Conservation (phyloP, 352 stramenopile species). For the Pythium phragmiticola region DNA sequence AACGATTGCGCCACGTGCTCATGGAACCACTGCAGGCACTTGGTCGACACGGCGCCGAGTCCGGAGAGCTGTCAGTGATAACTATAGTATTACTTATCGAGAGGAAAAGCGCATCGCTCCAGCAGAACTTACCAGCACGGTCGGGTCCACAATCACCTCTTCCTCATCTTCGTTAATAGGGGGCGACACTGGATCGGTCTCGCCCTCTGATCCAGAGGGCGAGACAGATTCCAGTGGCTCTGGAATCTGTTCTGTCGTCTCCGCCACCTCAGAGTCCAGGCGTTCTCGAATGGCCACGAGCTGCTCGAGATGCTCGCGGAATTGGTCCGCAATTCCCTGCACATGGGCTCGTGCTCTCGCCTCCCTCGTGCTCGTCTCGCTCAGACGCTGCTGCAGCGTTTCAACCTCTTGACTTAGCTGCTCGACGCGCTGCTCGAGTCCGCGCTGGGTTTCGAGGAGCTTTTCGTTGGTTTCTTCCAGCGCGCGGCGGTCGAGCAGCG, state of each 20-base stretch:
- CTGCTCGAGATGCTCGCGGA: slow-evolving; percentile 54
- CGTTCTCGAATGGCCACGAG: slow-evolving; percentile 57
- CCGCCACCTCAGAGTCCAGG: slow-evolving; percentile 26
- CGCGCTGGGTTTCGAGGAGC: slow-evolving; percentile 35
- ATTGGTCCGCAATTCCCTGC: slow-evolving; percentile 44
- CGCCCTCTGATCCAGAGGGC: background rate
- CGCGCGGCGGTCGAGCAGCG: slow-evolving; percentile 48
- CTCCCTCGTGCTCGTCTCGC: slow-evolving; percentile 17
- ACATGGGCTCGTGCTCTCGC: slow-evolving; percentile 32
- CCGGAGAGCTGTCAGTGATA: slow-evolving; percentile 32
- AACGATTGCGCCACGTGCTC: slow-evolving; percentile 48
- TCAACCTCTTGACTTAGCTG: slow-evolving; percentile 33
- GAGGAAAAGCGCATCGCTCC: background rate
- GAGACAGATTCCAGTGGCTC: background rate
- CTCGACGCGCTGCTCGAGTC: slow-evolving; percentile 31
- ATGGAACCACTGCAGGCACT: slow-evolving; percentile 58
- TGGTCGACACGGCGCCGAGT: slow-evolving; percentile 43
- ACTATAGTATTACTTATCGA: background rate
- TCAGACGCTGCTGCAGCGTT: slow-evolving; percentile 24
- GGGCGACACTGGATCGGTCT: background rate
- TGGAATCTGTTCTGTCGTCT: background rate
- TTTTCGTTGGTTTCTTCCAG: slow-evolving; percentile 43
- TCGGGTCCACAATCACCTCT: slow-evolving; percentile 10
- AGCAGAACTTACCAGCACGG: slow-evolving; percentile 14
- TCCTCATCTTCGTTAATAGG: background rate